phyloP scores from a whole-genome alignment of 495 filamentous ascomycete genomes.

The Opeltia flavorubescens region DNA sequence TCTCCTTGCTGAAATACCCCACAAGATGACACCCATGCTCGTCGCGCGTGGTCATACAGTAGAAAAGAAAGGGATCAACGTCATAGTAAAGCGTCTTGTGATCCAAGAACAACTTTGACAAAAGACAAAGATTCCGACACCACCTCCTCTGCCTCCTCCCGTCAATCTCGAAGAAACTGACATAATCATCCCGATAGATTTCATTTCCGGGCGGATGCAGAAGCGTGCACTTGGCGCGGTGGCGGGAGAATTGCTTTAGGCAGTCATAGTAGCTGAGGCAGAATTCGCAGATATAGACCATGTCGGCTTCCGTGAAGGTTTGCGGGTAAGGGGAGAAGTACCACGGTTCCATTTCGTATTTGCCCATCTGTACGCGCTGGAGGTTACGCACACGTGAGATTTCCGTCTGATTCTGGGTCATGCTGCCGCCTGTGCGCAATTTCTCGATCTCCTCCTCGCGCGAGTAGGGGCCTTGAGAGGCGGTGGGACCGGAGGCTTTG shows the following conservation, averaged over 20 bases:
- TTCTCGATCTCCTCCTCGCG: slow-evolving; percentile 94
- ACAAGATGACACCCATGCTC: slow-evolving; percentile 83
- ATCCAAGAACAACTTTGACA: slow-evolving; percentile 92
- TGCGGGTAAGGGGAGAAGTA: slow-evolving; percentile 97
- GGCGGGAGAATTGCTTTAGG: slow-evolving; percentile 62
- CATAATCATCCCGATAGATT: slow-evolving; percentile 88
- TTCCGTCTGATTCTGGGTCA: slow-evolving; percentile 97
- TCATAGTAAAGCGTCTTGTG: slow-evolving; percentile 99
- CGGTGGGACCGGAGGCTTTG: slow-evolving; percentile 27
- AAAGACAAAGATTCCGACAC: slow-evolving; percentile 90
- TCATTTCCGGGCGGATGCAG: slow-evolving; percentile 93
- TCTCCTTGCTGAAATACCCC: slow-evolving; percentile 97
- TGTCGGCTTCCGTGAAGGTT: slow-evolving; percentile 68
- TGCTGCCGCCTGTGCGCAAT: slow-evolving; percentile 80
- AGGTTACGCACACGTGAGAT: slow-evolving; percentile 93
- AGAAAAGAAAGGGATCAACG: slow-evolving; percentile 96
- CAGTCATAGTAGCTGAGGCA: slow-evolving; percentile 84
- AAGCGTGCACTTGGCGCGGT: slow-evolving; percentile 81
- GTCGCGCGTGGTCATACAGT: slow-evolving; percentile 86
- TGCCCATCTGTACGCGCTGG: slow-evolving; percentile 82
- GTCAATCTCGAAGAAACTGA: slow-evolving; percentile 96
- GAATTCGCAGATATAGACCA: slow-evolving; percentile 95
- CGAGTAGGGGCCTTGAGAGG: slow-evolving; percentile 42
- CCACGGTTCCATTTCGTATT: slow-evolving; percentile 87
- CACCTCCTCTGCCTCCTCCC: slow-evolving; percentile 88